phyloP scores from a whole-genome alignment of 805 yeast genomes.

The Saccharomycopsis sp. region DNA sequence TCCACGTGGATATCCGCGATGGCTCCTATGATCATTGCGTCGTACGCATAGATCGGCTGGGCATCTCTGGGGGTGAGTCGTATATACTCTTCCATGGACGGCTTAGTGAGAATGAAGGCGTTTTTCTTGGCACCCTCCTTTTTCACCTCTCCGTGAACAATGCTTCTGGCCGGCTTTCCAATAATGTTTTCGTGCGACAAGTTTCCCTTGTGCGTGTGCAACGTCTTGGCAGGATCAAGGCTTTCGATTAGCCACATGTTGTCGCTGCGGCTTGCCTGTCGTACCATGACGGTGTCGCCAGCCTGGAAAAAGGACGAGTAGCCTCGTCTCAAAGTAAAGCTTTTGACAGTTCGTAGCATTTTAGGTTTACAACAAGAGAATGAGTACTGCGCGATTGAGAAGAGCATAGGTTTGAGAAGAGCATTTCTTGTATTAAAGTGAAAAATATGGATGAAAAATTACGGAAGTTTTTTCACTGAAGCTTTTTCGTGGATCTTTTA shows the following conservation, averaged over 20 bases:
- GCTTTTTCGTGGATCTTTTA: too few species aligned
- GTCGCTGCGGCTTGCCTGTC: slow-evolving; percentile 26
- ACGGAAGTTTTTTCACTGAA: too few species aligned
- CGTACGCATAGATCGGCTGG: slow-evolving; percentile 45
- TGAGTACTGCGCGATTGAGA: too few species aligned
- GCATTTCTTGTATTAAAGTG: too few species aligned
- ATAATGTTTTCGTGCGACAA: slow-evolving; percentile 35
- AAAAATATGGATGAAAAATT: too few species aligned
- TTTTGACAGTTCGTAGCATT: too few species aligned
- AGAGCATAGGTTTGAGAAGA: too few species aligned
- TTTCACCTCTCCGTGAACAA: slow-evolving; percentile 1
- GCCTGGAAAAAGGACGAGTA: slow-evolving; percentile 20
- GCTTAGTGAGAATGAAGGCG: slow-evolving; percentile 32
- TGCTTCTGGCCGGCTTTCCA: slow-evolving; percentile 23
- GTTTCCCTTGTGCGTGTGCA: slow-evolving; percentile 22
- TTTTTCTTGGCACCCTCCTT: slow-evolving; percentile 19
- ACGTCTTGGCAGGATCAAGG: slow-evolving; percentile 22
- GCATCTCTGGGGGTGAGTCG: slow-evolving; percentile 36
- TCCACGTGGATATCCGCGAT: slow-evolving; percentile 42
- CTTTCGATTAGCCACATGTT: slow-evolving; percentile 30
- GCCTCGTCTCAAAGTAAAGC: not conserved
- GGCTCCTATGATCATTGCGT: slow-evolving; percentile 41
- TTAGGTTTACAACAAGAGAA: too few species aligned
- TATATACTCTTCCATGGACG: slow-evolving; percentile 43
- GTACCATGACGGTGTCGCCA: slow-evolving; percentile 30